A percentile compares a stretch with the other conserved stretches of the same genome.
These are phyloP conservation scores for Tulasnella sp. DNA, from an alignment of 768 basidiomycete species.

Conservation along the genomic window DNA sequence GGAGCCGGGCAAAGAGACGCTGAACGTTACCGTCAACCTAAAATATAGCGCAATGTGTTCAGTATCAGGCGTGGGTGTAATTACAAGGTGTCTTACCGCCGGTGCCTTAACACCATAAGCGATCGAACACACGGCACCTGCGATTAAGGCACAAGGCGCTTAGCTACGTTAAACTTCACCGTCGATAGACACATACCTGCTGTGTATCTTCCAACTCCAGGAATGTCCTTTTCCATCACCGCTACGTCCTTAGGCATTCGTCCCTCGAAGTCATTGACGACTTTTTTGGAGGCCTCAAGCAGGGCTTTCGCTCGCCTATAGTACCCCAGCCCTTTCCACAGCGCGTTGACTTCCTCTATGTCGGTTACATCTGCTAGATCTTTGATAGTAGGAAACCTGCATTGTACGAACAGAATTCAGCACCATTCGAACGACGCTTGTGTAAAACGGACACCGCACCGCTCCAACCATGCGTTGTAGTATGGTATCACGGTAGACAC, in stretches of 20 bases:
- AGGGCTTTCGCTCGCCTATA: constrained; percentile 83
- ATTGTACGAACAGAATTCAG: not conserved
- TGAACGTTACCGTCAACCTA: constrained; percentile 83
- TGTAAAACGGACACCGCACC: constrained; percentile 52
- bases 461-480: constrained; percentile 82
- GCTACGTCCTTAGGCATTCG: constrained; percentile 73
- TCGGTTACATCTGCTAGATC: constrained; percentile 72
- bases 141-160: constrained; percentile 18
- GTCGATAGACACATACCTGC: constrained; percentile 55
- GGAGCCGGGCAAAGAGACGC: constrained; percentile 73
- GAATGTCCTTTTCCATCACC: constrained; percentile 76
- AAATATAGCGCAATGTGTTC: not conserved
- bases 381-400: constrained; percentile 75
- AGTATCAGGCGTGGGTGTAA: not conserved
- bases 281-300: constrained; percentile 77
- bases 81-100: constrained; percentile 56
- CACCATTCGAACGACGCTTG: no score
- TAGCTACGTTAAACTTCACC: not conserved
- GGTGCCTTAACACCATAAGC: constrained; percentile 80
- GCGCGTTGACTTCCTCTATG: constrained; percentile 77
- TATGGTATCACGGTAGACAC: constrained; percentile 92
- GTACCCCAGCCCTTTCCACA: constrained; percentile 92
- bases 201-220: constrained; percentile 86
- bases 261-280: constrained; percentile 61
- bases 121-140: constrained; percentile 59